phyloP scores from a whole-genome alignment of 352 stramenopile species.

The Pythium sp. region DNA sequence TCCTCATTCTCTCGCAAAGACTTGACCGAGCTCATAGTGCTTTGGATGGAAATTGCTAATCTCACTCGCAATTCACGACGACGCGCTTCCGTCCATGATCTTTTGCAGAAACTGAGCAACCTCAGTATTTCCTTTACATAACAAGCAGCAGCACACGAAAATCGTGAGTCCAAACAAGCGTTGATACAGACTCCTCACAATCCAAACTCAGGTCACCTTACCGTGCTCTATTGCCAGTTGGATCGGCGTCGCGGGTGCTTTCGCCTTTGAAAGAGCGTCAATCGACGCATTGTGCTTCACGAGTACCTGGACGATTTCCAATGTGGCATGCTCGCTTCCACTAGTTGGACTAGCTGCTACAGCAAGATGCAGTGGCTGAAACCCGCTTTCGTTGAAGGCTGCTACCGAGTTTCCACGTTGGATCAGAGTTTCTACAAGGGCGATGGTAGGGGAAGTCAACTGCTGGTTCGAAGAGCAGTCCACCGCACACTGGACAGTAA shows the following conservation, averaged over 20 bases:
- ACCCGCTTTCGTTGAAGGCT: not conserved
- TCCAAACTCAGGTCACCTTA: not conserved
- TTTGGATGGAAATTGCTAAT: not conserved
- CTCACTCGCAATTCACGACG: not conserved
- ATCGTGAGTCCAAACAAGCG: not conserved
- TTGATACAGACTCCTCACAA: not conserved
- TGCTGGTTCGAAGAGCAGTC: not conserved
- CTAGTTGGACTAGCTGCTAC: not conserved
- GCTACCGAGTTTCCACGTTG: not conserved
- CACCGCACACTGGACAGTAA: not conserved
- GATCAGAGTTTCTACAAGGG: not conserved
- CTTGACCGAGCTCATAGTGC: not conserved
- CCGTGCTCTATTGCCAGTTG: conserved; percentile 4
- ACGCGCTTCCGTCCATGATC: not conserved
- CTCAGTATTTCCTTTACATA: not conserved
- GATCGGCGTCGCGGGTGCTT: not conserved
- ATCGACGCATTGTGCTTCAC: conserved; percentile 1
- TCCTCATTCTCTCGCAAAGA: not conserved
- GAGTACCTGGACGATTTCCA: not conserved
- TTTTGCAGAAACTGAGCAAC: not conserved
- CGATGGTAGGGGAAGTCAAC: not conserved
- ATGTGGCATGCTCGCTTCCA: not conserved
- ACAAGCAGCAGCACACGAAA: not conserved
- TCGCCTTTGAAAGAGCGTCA: not conserved
- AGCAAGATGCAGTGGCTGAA: conserved; percentile 2